These are phyloP conservation scores for Haplographium delicatum DNA, from an alignment of 495 filamentous ascomycete species.

Conservation along the genomic window DNA sequence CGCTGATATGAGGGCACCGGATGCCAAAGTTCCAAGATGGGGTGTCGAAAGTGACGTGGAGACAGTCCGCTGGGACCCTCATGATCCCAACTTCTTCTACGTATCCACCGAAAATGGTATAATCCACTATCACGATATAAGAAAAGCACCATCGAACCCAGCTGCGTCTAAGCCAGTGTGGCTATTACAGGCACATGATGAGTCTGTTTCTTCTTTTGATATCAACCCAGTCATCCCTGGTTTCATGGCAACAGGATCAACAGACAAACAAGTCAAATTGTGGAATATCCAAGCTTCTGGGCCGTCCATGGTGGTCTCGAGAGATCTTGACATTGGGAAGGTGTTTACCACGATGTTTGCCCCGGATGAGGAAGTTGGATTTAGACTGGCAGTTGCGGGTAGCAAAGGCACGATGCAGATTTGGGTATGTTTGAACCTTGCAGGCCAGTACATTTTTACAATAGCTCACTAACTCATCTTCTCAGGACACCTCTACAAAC, in stretches of 20 bases:
- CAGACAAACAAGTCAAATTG: slow-evolving; percentile 90
- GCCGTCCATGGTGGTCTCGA: slow-evolving; percentile 83
- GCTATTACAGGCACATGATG: slow-evolving; percentile 92
- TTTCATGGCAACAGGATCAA: slow-evolving; percentile 86
- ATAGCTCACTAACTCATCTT: background rate
- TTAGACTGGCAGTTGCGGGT: slow-evolving; percentile 86
- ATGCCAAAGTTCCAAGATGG: slow-evolving; percentile 71
- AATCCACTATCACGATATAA: slow-evolving; percentile 80
- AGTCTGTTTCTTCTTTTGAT: slow-evolving; percentile 91
- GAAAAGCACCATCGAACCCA: slow-evolving; percentile 61
- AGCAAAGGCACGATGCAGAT: slow-evolving; percentile 91
- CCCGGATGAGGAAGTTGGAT: slow-evolving; percentile 82
- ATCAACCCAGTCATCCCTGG: slow-evolving; percentile 84
- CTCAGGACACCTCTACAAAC: slow-evolving; percentile 82
- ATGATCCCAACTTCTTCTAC: slow-evolving; percentile 89
- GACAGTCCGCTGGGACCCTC: slow-evolving; percentile 84
- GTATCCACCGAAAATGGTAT: slow-evolving; percentile 88
- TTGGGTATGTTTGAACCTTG: slow-evolving; percentile 45
- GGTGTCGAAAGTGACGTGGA: slow-evolving; percentile 94
- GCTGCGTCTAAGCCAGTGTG: slow-evolving; percentile 77
- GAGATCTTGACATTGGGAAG: slow-evolving; percentile 88
- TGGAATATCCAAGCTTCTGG: slow-evolving; percentile 83
- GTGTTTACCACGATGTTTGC: slow-evolving; percentile 89
- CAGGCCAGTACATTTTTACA: too few species aligned
- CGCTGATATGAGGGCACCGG: slow-evolving; percentile 88